Evolutionary conservation across 2,329 filamentous ascomycete genomes (phyloP).

Genomic region (Talaromyces rugulosus): DNA sequence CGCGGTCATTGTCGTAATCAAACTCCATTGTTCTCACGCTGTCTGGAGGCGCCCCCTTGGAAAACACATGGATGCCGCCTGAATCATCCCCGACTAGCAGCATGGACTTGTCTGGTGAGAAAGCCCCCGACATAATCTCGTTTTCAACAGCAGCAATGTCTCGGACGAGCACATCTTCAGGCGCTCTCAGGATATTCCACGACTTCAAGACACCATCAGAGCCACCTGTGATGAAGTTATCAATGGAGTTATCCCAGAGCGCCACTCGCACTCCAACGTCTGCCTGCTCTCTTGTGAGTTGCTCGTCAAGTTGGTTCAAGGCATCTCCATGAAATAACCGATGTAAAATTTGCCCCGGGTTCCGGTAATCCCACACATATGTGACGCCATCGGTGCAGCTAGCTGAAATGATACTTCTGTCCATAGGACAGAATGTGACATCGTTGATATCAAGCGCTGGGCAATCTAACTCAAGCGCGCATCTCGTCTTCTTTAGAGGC

Average conservation of each 20-base stretch:
- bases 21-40: conserved; percentile 18
- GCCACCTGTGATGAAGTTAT: conserved; percentile 55
- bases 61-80: conserved; percentile 52
- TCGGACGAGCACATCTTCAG: conserved; percentile 49
- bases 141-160: conserved; percentile 48
- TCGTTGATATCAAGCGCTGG: conserved; percentile 60
- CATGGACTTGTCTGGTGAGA: conserved; percentile 52
- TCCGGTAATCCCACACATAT: conserved; percentile 58
- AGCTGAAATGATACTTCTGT: conserved; percentile 50
- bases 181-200: conserved; percentile 54
- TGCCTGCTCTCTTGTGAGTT: conserved; percentile 41
- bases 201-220: conserved; percentile 58
- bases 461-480: conserved; percentile 50
- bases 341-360: conserved; percentile 44
- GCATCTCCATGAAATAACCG: conserved; percentile 49
- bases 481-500: conserved; percentile 29
- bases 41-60: conserved; percentile 27
- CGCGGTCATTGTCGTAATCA: conserved; percentile 17
- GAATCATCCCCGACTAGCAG: conserved; percentile 56
- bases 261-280: conserved; percentile 58
- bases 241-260: conserved; percentile 51
- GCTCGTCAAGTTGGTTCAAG: conserved; percentile 42
- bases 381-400: conserved; percentile 58
- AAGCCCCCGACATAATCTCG: conserved; percentile 56
- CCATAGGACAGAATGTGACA: conserved; percentile 46